Base-by-base conservation (phyloP, 495 filamentous ascomycete genomes). In the Penicillium crystallinum region DNA sequence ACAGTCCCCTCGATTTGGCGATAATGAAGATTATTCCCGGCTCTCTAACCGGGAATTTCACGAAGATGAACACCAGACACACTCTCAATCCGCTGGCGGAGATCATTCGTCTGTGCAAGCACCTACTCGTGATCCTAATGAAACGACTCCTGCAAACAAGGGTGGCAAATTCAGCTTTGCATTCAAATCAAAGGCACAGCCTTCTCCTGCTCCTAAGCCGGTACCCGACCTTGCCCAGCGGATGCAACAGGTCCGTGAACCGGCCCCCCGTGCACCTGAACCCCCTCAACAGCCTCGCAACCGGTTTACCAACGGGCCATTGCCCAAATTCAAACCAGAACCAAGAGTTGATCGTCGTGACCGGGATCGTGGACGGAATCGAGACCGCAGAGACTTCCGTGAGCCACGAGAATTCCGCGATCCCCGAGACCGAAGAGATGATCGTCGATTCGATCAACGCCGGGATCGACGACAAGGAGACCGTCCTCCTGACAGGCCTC, bases 131-230 rank as follows among this genome's bases (percentile, higher is more conserved):
- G 73, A 81, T 52, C 65, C 77, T 12, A 66, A 74, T 14, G 66
- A 72, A 6, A 70, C 79, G 21, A 72, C 79, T 33, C 74, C 80
- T 21, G 70, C 78, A 44, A 75, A 74, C 37, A 81, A 78, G 69
- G 80, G 76, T 14, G 84, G 83, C 33, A 92, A 90, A 64, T 89
- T 96, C 58, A 90, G 88, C 59, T 96, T 96, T 67, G 86, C 89
- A 11, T 85, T 96, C 67, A 95, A 93, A 64, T 73, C 82, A 0
- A 93, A 93, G 53, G 69, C 81, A 18, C 69, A 77, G 6, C 71
- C 82, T 17, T 70, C 80, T 19, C 63, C 75, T 6, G 60, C 74
- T 8, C 77, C 87, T 4, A 87, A 90, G 53, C 81, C 85, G 6
- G 88, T 77, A n/a, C 74, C 77, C 78, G 74, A 90, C 81, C 51